Base-by-base conservation (phyloP, 148 eudicot genomes). In the Drosera capensis region DNA sequence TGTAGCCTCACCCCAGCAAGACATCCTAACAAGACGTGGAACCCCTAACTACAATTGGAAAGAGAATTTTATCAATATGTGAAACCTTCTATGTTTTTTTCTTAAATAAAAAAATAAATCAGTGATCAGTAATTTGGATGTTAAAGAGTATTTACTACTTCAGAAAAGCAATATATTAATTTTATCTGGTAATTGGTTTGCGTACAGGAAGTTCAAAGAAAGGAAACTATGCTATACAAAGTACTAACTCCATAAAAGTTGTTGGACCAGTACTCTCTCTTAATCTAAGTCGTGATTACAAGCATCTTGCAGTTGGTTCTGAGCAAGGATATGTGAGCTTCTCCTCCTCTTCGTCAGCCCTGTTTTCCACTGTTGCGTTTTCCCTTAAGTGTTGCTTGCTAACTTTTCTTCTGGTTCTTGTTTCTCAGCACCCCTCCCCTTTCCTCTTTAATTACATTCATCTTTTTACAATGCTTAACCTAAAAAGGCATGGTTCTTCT, bases 301-400 rank as follows among this genome's bases (percentile, higher is more conserved):
- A 58, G 46, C 77, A 68, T 57, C 65, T 90, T 60, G 95, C 88
- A 20, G 78, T 90, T 52, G 99, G 99, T 5, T 71, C 87, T 45
- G 93, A 81, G 44, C 71, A 75, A 65, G 99, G 95, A 73, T 74
- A 75, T 73, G 99, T 90, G 76, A 65, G 96, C 26, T 42, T 52
- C 23, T 29, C 25, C 61, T 26, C 37, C 14, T 23, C 25, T 2
- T 25, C 38, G 7, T 23, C 25, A 25, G n/a, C 20, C 49, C 44
- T 42, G 46, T n/a, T n/a, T n/a, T 17, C 14, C 36, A 1, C 21
- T 34, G 4, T n/a, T 25, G 2, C 23, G 5, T 35, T 52, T 22
- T 15, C 31, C n/a, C n/a, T n/a, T n/a, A n/a, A n/a, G n/a, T n/a
- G n/a, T n/a, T 11, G 2, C 38, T 34, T 34, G 11, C 38, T 34